These are phyloP conservation scores for Gossypioides kirkii DNA, from an alignment of 345 rosid genomes.

Conservation along the genomic window DNA sequence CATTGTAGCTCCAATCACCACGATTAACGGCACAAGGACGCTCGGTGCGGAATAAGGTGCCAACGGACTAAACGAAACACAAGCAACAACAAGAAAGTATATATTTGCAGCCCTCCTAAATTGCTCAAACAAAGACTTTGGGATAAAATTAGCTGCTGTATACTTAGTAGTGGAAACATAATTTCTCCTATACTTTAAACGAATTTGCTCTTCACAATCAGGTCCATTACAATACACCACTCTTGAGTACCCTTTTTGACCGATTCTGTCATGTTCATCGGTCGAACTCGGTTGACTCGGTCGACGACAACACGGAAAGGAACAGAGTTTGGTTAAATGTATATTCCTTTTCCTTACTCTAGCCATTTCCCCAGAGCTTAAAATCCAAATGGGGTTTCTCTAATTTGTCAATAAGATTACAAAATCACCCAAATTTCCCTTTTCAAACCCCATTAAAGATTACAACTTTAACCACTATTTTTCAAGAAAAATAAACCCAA, in stretches of 20 bases:
- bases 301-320: conserved; percentile 50
- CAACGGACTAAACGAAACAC: conserved; percentile 75
- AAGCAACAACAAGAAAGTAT: conserved; percentile 80
- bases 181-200: conserved; percentile 57
- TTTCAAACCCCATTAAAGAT: too few species aligned
- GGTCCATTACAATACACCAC: conserved; percentile 83
- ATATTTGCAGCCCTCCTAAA: conserved; percentile 92
- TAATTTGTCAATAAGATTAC: conserved; percentile 1
- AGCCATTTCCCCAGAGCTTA: conserved; percentile 27
- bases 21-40: conserved; percentile 59
- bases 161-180: conserved; percentile 89
- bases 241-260: conserved; percentile 71
- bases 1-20: conserved; percentile 84
- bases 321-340: conserved; percentile 49
- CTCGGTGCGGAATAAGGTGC: conserved; percentile 76
- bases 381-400: conserved; percentile 9
- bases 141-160: conserved; percentile 61
- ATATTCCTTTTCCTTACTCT: conserved; percentile 34
- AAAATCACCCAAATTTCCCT: conserved; percentile 9
- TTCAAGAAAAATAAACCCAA: too few species aligned
- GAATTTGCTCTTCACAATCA: conserved; percentile 47
- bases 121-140: conserved; percentile 94
- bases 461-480: too few species aligned
- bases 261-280: conserved; percentile 53
- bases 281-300: conserved; percentile 25